These are phyloP conservation scores for Pseudogymnoascus sp. DNA, from an alignment of 2,329 filamentous ascomycete species.

Conservation along the genomic window DNA sequence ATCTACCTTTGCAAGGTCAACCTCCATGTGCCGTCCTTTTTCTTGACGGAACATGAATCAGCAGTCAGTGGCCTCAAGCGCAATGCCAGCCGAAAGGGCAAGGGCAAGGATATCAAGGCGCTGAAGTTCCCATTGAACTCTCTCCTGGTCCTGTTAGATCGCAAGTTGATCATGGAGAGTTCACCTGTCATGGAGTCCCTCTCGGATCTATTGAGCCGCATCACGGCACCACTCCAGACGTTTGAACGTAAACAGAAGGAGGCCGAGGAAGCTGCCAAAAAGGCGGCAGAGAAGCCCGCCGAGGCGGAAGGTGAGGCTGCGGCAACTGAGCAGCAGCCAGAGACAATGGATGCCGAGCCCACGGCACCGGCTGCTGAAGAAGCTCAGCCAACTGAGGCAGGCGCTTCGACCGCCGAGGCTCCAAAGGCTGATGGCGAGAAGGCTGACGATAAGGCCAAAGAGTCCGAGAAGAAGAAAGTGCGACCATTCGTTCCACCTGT, in stretches of 20 bases:
- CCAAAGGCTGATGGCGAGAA: conserved; percentile 15
- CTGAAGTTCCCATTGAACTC: conserved; percentile 90
- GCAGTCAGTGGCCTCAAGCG: conserved; percentile 70
- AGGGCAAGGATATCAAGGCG: conserved; percentile 75
- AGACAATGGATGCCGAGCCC: conserved; percentile 14
- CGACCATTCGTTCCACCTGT: conserved; percentile 69
- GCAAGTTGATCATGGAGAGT: conserved; percentile 94
- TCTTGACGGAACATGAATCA: conserved; percentile 85
- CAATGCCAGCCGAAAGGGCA: conserved; percentile 72
- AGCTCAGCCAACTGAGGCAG: conserved; percentile 14
- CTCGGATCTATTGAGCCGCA: conserved; percentile 76
- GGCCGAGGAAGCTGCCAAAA: conserved; percentile 47
- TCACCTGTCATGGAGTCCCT: conserved; percentile 94
- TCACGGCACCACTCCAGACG: conserved; percentile 77
- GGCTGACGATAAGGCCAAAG: conserved; percentile 20
- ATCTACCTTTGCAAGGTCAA: conserved; percentile 80
- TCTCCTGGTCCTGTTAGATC: conserved; percentile 77
- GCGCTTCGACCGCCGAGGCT: conserved; percentile 15
- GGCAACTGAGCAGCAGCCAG: conserved; percentile 15
- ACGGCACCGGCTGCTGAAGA: conserved; percentile 19
- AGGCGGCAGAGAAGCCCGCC: conserved; percentile 34
- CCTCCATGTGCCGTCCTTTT: conserved; percentile 75
- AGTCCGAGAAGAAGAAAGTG: conserved; percentile 31
- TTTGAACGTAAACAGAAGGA: conserved; percentile 80
- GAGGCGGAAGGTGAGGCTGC: conserved; percentile 23